Evolutionary conservation across 805 yeast genomes (phyloP), one percentile per base, ranked within the genome.

Genomic region (Cyberlindnera mycetangii): DNA sequence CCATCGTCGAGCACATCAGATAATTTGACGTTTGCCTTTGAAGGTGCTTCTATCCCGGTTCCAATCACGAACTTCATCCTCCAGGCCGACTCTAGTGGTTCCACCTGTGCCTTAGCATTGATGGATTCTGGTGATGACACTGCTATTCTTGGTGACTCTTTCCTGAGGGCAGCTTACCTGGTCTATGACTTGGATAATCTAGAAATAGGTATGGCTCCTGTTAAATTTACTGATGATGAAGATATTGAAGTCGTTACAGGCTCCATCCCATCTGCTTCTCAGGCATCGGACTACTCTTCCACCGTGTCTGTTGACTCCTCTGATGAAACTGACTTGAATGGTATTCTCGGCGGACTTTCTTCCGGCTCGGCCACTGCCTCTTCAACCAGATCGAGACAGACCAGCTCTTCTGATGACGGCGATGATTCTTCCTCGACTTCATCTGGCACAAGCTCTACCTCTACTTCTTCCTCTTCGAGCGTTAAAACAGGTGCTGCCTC

Each of bases 31-130:
- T 52, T 61, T 50, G 48, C 78, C 9, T 78, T 85, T 64, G 78
- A 79, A 47, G 89, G 88, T 6, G 60, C 70, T n/a, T 55, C 60
- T 9, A 76, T 84, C 45, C 58, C 67, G 14, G 78, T 76, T 7
- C 83, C 87, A 22, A 56, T 78, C 15, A 30, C 48, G 3, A 58
- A 65, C 51, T 64, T 66, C 48, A 48, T 69, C 25, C 50, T 64
- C 30, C 50, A 58, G 11, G 51, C 62, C 5, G 54, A 53, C 24
- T 39, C 49, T 9, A 14, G 44, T 3, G 48, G 50, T 1, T 52
- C 57, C 3, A 57, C 65, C 19, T 79, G 83, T 64, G 72, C 69
- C 7, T 52, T 78, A 31, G 80, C 76, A 7, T 47, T 78, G 4
- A 49, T 65, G 21, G 50, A 59, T 5, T 56, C 69, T 9, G 66